Evolutionary conservation across 2,329 filamentous ascomycete genomes (phyloP).

Genomic region (Amylocarpus encephaloides): DNA sequence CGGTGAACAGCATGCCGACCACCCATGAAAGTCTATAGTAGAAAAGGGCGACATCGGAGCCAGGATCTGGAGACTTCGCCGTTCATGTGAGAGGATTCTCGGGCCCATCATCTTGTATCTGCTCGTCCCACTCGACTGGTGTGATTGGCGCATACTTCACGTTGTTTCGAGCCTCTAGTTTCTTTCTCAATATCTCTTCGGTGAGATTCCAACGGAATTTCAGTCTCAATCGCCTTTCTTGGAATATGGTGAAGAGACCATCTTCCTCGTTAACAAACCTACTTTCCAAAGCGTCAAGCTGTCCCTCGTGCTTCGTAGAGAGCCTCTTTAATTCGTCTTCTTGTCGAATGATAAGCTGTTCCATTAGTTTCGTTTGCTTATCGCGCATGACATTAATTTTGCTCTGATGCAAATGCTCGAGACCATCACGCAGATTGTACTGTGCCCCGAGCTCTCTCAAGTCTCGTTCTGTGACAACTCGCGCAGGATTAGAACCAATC

Average conservation of each 20-base stretch:
- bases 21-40: too few species aligned
- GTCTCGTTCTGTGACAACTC: slow-evolving; percentile 54
- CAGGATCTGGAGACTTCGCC: too few species aligned
- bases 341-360: slow-evolving; percentile 51
- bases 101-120: slow-evolving; percentile 14
- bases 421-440: slow-evolving; percentile 53
- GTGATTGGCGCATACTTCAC: slow-evolving; percentile 38
- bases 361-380: slow-evolving; percentile 54
- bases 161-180: slow-evolving; percentile 42
- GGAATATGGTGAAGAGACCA: slow-evolving; percentile 39
- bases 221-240: slow-evolving; percentile 39
- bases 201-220: slow-evolving; percentile 46
- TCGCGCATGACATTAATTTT: slow-evolving; percentile 62
- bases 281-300: slow-evolving; percentile 43
- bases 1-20: too few species aligned
- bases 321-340: slow-evolving; percentile 44
- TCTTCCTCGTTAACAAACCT: slow-evolving; percentile 46
- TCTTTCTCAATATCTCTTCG: slow-evolving; percentile 47
- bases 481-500: slow-evolving; percentile 37
- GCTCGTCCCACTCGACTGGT: slow-evolving; percentile 38
- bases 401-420: slow-evolving; percentile 52
- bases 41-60: too few species aligned
- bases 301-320: slow-evolving; percentile 40
- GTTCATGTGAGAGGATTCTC: slow-evolving; percentile 1
- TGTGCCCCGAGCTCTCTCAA: slow-evolving; percentile 53